Evolutionary conservation across 139 green algal species (phyloP), one percentile per base, ranked within the genome.

Genomic region (Chlamydomonas eustigma): DNA sequence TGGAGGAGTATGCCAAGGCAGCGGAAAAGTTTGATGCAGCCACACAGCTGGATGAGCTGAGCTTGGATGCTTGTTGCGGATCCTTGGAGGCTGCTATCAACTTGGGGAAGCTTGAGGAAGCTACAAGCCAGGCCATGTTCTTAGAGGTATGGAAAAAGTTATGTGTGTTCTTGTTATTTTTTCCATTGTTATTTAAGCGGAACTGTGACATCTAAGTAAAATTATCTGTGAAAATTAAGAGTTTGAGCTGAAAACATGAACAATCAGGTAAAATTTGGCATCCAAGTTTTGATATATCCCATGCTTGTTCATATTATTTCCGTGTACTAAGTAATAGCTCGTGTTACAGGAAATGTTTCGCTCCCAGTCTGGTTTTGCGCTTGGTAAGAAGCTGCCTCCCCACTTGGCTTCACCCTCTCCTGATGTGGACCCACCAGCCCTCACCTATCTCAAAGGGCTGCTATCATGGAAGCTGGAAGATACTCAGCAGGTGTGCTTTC

Each of bases 41-140:
- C 18, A 64, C 80, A 31, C 51, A 81, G 37, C 66, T 90, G 39
- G 84, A 93, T 58, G 87, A 91, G 77, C 79, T 93, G 37, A 84
- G 87, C 79, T 77, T 90, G 52, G 76, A 80, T 0, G 85, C 86
- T 31, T 85, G 84, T 34, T 71, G 81, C 75, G 88, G 86, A 39
- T 24, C 73, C 31, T 78, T 89, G 38, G 82, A 88, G 75, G 84
- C 80, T 64, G 64, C 84, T 64, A 74, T 92, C 22, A 66, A 81
- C 37, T 37, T 5, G 37, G 85, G 82, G 1, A 75, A 89, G 68
- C 76, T 92, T 44, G 81, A 89, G 2, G 84, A 92, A 44, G 87
- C 87, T 30, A 67, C 68, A 44, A 71, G 73, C 33, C 84, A 91
- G 65, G 51, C 81, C 65, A 67, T 75, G 51, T 82, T 82, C 65